phyloP scores from a whole-genome alignment of 2,329 filamentous ascomycete genomes.

The Cytospora paraplurivora region DNA sequence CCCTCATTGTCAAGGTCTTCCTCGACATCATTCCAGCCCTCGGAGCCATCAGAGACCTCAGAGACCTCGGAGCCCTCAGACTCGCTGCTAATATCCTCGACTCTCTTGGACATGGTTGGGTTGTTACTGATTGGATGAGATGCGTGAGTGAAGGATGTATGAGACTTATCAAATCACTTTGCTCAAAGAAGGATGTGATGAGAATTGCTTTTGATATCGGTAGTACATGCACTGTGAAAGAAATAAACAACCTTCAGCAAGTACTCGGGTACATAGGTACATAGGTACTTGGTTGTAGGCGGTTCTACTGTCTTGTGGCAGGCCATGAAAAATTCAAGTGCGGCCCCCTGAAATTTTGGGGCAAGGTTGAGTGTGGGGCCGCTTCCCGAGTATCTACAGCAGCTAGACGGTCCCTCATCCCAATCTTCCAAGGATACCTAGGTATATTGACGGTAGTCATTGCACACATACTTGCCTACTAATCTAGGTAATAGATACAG shows the following conservation, averaged over 20 bases:
- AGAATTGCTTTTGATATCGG: background rate
- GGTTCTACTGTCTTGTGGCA: background rate
- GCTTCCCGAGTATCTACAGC: background rate
- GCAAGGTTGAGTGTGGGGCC: background rate
- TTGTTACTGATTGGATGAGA: background rate
- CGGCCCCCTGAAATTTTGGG: constrained; percentile 22
- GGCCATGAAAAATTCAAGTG: constrained; percentile 26
- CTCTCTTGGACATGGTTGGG: constrained; percentile 23
- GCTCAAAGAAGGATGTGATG: background rate
- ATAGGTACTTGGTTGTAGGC: constrained; percentile 22
- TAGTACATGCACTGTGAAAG: background rate
- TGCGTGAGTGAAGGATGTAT: too few species aligned
- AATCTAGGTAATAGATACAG: too few species aligned
- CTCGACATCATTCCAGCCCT: constrained; percentile 37
- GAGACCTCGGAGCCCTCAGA: constrained; percentile 43
- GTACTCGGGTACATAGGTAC: background rate
- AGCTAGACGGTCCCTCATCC: background rate
- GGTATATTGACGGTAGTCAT: background rate
- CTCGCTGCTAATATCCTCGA: constrained; percentile 35
- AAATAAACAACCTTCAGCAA: background rate
- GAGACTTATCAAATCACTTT: background rate
- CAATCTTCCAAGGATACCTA: background rate
- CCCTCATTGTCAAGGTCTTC: constrained; percentile 61
- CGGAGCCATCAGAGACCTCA: constrained; percentile 41
- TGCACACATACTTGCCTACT: too few species aligned